phyloP scores from a whole-genome alignment of 2,329 filamentous ascomycete species.

The Drechslerella coelobrocha region DNA sequence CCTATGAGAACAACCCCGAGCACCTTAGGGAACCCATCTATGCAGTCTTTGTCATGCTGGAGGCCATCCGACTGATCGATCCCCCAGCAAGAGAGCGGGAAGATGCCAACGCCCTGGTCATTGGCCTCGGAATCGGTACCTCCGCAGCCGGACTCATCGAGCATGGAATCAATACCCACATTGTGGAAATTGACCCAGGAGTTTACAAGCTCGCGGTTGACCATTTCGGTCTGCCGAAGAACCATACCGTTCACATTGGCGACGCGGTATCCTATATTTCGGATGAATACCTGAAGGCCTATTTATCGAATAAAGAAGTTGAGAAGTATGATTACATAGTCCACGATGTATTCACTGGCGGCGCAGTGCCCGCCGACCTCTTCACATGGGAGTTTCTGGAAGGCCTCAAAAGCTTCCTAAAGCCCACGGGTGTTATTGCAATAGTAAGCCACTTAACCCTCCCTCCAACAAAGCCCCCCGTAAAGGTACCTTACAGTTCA shows the following conservation, averaged over 20 bases:
- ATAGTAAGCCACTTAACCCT: constrained; percentile 68
- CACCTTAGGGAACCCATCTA: constrained; percentile 83
- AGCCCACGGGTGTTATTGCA: constrained; percentile 79
- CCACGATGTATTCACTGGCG: constrained; percentile 97
- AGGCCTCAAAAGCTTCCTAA: constrained; percentile 73
- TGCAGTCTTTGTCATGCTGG: constrained; percentile 92
- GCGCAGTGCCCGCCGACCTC: constrained; percentile 84
- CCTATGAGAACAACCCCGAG: constrained; percentile 58
- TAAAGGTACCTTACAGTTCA: constrained; percentile 38
- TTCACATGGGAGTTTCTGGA: constrained; percentile 86
- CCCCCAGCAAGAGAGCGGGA: constrained; percentile 64
- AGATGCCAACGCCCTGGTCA: constrained; percentile 80
- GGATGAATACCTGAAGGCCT: constrained; percentile 63
- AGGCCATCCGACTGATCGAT: constrained; percentile 83
- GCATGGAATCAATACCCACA: constrained; percentile 89
- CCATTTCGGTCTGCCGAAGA: constrained; percentile 79
- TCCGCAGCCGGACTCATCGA: constrained; percentile 83
- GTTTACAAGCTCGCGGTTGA: constrained; percentile 82
- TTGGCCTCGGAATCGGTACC: constrained; percentile 92
- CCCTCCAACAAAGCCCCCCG: constrained; percentile 3
- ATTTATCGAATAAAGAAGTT: constrained; percentile 56
- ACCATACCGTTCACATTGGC: constrained; percentile 79
- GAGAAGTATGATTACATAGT: constrained; percentile 84
- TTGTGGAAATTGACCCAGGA: constrained; percentile 91
- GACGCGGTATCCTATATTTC: constrained; percentile 77